Evolutionary conservation across 768 basidiomycete species (phyloP).

Genomic region (Coprinopsis cinerea): DNA sequence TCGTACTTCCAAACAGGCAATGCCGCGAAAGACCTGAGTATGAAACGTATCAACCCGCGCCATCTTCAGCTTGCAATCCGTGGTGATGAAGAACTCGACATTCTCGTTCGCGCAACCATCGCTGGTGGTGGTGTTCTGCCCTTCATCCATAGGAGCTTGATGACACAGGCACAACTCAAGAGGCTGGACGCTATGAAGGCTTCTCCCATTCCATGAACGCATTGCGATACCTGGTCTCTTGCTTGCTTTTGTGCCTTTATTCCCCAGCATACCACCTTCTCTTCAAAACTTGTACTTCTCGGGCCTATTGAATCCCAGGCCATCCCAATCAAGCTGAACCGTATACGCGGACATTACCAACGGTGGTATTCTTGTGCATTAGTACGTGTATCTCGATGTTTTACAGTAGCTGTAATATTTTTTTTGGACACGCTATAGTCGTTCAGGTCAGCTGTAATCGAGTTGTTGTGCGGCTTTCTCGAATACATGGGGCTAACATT

Average conservation of each 20-base stretch:
- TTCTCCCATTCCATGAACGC: no score
- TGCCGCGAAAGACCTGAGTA: slow-evolving; percentile 94
- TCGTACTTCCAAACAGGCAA: slow-evolving; percentile 52
- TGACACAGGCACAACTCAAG: slow-evolving; percentile 43
- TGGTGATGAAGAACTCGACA: slow-evolving; percentile 97
- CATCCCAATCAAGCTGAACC: no score
- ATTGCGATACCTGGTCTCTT: no score
- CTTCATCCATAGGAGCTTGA: slow-evolving; percentile 84
- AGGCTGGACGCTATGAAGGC: slow-evolving; percentile 24
- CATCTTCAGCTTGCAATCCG: slow-evolving; percentile 95
- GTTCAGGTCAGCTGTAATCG: no score
- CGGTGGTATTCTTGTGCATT: no score
- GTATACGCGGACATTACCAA: no score
- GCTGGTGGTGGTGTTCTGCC: slow-evolving; percentile 85
- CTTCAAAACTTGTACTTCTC: no score
- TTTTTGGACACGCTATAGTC: no score
- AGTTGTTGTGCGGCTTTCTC: not conserved
- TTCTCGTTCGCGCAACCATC: slow-evolving; percentile 89
- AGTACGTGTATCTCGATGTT: no score
- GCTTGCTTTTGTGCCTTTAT: no score
- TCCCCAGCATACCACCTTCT: no score
- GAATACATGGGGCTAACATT: slow-evolving; percentile 12
- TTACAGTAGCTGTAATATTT: not conserved
- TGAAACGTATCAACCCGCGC: slow-evolving; percentile 94
- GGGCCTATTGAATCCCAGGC: no score